phyloP scores from a whole-genome alignment of 2,329 filamentous ascomycete genomes.

The Penicillium psychrosexuale region DNA sequence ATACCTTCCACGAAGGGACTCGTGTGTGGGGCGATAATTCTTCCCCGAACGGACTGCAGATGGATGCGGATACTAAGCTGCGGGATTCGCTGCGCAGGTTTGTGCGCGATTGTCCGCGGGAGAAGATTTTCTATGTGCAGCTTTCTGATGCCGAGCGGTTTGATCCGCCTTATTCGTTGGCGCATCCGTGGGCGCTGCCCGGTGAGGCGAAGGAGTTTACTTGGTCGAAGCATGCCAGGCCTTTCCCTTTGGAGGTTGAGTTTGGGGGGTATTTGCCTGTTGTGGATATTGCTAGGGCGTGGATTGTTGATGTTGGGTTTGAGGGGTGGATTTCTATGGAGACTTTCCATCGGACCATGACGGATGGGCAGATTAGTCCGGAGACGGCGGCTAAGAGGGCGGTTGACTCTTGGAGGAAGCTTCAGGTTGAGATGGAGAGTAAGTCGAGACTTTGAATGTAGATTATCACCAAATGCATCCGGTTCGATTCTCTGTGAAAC shows the following conservation, averaged over 20 bases:
- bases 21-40: constrained; percentile 35
- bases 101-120: constrained; percentile 17
- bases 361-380: not conserved
- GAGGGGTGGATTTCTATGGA: constrained; percentile 36
- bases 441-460: not conserved
- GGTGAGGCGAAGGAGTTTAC: constrained; percentile 30
- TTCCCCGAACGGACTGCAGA: constrained; percentile 23
- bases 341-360: constrained; percentile 27
- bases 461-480: not conserved
- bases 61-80: constrained; percentile 19
- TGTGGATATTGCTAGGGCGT: constrained; percentile 25
- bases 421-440: constrained; percentile 11
- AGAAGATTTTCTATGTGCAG: constrained; percentile 38
- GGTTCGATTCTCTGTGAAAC: not conserved
- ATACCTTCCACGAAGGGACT: constrained; percentile 36
- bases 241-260: constrained; percentile 32
- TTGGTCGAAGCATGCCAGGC: constrained; percentile 30
- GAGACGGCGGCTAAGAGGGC: constrained; percentile 8
- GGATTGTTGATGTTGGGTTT: constrained; percentile 30
- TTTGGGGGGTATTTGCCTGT: constrained; percentile 30
- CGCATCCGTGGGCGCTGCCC: constrained; percentile 30
- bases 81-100: constrained; percentile 24
- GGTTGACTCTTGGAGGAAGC: constrained; percentile 19
- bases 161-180: constrained; percentile 28
- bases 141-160: constrained; percentile 37